Percentiles rank a stretch among this genome's conserved stretches.
Conservation (phyloP, 1,139 yeast species). For the Nakaseomyces bracarensis region DNA sequence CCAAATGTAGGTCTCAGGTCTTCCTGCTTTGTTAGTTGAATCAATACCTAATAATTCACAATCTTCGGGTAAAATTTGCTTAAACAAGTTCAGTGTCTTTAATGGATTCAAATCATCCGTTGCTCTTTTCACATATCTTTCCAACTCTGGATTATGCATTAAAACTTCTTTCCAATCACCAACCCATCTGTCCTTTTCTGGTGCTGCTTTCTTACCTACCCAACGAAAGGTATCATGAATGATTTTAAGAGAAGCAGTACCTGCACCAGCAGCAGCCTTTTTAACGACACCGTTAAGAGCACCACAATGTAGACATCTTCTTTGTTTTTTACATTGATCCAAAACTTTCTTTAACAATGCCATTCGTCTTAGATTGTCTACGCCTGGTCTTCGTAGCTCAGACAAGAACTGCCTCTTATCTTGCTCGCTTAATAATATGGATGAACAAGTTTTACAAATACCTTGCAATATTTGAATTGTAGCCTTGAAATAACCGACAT, state of each 20-base stretch:
- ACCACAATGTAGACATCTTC: constrained; percentile 82
- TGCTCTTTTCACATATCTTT: constrained; percentile 76
- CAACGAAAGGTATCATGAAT: constrained; percentile 95
- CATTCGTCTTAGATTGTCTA: constrained; percentile 90
- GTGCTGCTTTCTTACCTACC: constrained; percentile 83
- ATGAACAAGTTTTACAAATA: constrained; percentile 85
- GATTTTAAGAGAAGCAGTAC: constrained; percentile 87
- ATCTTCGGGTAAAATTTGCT: constrained; percentile 75
- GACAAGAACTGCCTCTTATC: constrained; percentile 58
- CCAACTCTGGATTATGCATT: constrained; percentile 73
- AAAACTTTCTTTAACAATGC: constrained; percentile 68
- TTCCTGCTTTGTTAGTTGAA: constrained; percentile 65
- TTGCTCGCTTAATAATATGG: constrained; percentile 64
- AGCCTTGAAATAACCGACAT: constrained; percentile 92
- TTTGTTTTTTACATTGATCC: constrained; percentile 92
- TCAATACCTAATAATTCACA: constrained; percentile 91
- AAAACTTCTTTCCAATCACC: constrained; percentile 70
- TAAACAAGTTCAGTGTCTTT: constrained; percentile 78
- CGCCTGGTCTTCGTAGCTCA: constrained; percentile 79
- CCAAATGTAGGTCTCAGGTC: constrained; percentile 98
- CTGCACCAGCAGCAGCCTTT: constrained; percentile 88
- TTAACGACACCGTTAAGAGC: constrained; percentile 94
- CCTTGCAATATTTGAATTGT: constrained; percentile 83
- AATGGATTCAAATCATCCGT: constrained; percentile 92
- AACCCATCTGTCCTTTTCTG: constrained; percentile 83